Percentiles rank a stretch among this genome's conserved stretches.
Evolutionary conservation across 2,329 filamentous ascomycete species (phyloP).

Genomic region (Trichoderma sp.): DNA sequence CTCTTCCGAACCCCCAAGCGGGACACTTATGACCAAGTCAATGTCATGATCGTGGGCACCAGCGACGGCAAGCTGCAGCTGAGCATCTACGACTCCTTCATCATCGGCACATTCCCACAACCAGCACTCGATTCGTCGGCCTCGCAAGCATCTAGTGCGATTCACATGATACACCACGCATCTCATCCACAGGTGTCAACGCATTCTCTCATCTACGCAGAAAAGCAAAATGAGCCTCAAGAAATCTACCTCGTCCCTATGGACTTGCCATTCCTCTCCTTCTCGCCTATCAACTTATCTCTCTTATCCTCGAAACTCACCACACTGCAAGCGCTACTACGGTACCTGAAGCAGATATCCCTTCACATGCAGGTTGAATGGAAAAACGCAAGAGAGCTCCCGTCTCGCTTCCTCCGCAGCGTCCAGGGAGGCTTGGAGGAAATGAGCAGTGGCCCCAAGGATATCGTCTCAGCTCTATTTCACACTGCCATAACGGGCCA

Average conservation of each 20-base stretch:
- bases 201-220: conserved; percentile 64
- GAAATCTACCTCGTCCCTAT: conserved; percentile 64
- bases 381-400: conserved; percentile 77
- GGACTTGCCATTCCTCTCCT: conserved; percentile 79
- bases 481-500: conserved; percentile 83
- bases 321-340: conserved; percentile 78
- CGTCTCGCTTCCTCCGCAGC: conserved; percentile 71
- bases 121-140: conserved; percentile 35
- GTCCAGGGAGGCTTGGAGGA: conserved; percentile 73
- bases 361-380: conserved; percentile 78
- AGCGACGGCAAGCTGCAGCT: conserved; percentile 70
- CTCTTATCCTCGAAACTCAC: conserved; percentile 84
- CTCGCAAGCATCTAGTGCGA: conserved; percentile 11
- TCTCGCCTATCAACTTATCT: conserved; percentile 76
- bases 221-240: conserved; percentile 33
- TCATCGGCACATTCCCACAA: conserved; percentile 65
- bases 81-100: conserved; percentile 82
- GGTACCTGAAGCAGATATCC: conserved; percentile 80
- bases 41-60: conserved; percentile 74
- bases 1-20: conserved; percentile 63
- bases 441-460: conserved; percentile 52
- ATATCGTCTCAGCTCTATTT: conserved; percentile 73
- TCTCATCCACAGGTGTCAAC: conserved; percentile 74
- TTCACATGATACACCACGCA: conserved; percentile 56
- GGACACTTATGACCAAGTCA: conserved; percentile 69